Base-by-base conservation (phyloP, 2,329 filamentous ascomycete species). In the Colletotrichum higginsianum region DNA sequence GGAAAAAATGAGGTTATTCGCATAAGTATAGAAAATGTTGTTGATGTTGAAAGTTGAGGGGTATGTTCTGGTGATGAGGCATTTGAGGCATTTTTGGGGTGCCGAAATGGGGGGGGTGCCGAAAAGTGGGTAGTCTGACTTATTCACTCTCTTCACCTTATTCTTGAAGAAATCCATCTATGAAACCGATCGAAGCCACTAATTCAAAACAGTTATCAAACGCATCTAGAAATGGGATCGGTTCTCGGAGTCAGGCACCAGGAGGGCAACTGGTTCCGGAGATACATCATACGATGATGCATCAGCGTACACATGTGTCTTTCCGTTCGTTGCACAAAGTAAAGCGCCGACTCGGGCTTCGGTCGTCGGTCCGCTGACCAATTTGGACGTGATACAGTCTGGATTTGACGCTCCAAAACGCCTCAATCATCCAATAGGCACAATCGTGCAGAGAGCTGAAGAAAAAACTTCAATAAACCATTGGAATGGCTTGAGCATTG, bases 261-360 rank as follows among this genome's bases (percentile, higher is more conserved):
- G 23, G n/a, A 60, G 9, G 13, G 40, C 62, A 70, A 49, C 11
- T 16, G 12, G 15, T 61, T 40, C 62, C 62, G 62, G 30, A 53
- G 13, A 61, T 60, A 67, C 35, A 61, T 26, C 55, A 42, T 49
- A 44, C 21, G 38, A 67, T 15, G 35, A 30, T 21, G 16, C 30
- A 61, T 40, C 38, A 16, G 47, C 16, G 8, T 56, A 50, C 30
- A 46, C 3, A 65, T 61, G 67, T 44, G 30, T 16, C 55, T 67
- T 61, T n/a, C 62, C 62, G 62, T 49, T 8, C n/a, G 62, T 60
- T 55, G 11, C 67, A 67, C 67, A n/a, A 42, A 23, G 11, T 13
- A 21, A 42, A 44, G 12, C 23, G 30, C 21, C 8, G 38, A 26
- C 30, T 42, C n/a, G 26, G n/a, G n/a, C n/a, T 23, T 42, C 30